phyloP scores from a whole-genome alignment of 83 land plant genomes.

The Picea mariana region DNA sequence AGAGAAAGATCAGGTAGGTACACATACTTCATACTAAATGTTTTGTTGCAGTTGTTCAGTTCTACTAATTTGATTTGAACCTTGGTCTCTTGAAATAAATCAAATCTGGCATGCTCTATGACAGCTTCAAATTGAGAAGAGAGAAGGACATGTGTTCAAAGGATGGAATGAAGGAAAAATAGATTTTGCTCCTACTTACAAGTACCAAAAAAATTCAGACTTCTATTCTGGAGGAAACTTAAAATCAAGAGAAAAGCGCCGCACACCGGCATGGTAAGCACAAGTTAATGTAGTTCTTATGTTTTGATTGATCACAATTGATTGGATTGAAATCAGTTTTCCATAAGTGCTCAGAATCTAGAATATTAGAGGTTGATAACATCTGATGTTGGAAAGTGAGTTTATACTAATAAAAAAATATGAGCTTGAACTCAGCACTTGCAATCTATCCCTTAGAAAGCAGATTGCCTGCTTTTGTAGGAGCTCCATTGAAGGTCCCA shows the following conservation, averaged over 20 bases:
- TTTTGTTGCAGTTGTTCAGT: background rate
- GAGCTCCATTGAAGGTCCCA: background rate
- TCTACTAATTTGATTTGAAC: background rate
- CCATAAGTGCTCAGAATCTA: background rate
- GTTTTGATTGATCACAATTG: background rate
- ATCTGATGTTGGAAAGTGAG: background rate
- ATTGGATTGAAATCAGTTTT: background rate
- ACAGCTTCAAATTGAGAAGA: conserved; percentile 72
- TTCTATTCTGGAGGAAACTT: conserved; percentile 48
- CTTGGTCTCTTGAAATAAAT: background rate
- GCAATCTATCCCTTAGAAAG: background rate
- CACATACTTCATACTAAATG: background rate
- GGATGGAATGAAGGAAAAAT: conserved; percentile 95
- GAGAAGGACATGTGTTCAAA: conserved; percentile 73
- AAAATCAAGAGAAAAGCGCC: conserved; percentile 58
- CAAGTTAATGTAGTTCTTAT: background rate
- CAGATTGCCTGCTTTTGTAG: background rate
- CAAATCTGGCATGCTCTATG: background rate
- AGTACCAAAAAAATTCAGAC: conserved; percentile 70
- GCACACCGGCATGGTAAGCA: conserved; percentile 23
- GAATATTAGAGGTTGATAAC: background rate
- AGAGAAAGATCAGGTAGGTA: conserved; percentile 79
- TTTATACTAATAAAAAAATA: background rate
- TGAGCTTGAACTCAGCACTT: background rate
- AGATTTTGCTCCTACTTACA: conserved; percentile 88